Percentiles rank a stretch among this genome's conserved stretches.
Evolutionary conservation across 148 eudicot species (phyloP).

Genomic region (Heliamphora exappendiculata): DNA sequence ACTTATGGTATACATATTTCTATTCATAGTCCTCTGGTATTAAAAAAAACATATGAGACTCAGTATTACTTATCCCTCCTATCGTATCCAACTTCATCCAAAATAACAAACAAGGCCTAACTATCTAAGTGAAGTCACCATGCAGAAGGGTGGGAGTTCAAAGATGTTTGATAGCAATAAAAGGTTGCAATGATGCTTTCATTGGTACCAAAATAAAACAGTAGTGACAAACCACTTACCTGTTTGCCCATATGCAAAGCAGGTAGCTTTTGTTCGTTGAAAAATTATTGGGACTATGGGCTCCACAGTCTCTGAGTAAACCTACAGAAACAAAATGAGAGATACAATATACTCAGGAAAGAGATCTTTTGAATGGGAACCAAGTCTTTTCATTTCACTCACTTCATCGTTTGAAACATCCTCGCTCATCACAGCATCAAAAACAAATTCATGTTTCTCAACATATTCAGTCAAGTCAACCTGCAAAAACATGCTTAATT

Average conservation of each 20-base stretch:
- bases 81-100: too few relatives aligned
- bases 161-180: background rate
- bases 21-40: too few relatives aligned
- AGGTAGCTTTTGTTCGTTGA: constrained; percentile 95
- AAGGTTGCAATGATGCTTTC: background rate
- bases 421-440: constrained; percentile 96
- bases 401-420: constrained; percentile 99
- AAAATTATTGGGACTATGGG: constrained; percentile 95
- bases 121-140: background rate
- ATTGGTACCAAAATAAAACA: background rate
- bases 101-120: too few relatives aligned
- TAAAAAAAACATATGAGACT: too few relatives aligned
- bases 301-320: constrained; percentile 93
- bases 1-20: too few relatives aligned
- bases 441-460: constrained; percentile 95
- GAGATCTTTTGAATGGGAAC: too few relatives aligned
- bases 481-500: constrained; percentile 51
- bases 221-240: constrained; percentile 44
- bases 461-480: constrained; percentile 93
- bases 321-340: constrained; percentile 34
- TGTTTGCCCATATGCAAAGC: constrained; percentile 99
- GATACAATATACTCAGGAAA: background rate
- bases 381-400: constrained; percentile 7
- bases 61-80: too few relatives aligned
- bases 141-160: background rate